Evolutionary conservation across 495 filamentous ascomycete species (phyloP).

Genomic region (Lasiosphaeriaceae sp.): DNA sequence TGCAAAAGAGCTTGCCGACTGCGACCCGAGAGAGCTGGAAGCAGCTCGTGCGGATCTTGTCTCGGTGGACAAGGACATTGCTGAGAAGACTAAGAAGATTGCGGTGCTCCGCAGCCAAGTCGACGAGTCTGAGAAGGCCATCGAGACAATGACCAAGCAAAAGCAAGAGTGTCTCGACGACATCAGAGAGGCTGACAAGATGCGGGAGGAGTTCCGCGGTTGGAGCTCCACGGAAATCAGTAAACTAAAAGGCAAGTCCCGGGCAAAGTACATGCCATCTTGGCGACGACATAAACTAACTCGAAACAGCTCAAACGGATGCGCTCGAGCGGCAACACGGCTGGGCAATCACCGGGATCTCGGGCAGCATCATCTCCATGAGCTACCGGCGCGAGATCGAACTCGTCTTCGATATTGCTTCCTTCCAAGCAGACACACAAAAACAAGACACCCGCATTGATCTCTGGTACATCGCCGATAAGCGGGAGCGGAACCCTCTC

Average conservation of each 20-base stretch:
- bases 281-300: slow-evolving; percentile 5
- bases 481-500: slow-evolving; percentile 45
- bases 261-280: not conserved
- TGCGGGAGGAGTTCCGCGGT: slow-evolving; percentile 82
- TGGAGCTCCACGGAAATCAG: slow-evolving; percentile 79
- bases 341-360: slow-evolving; percentile 71
- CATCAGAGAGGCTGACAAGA: slow-evolving; percentile 77
- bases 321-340: slow-evolving; percentile 65
- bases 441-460: slow-evolving; percentile 36
- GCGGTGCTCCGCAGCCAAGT: slow-evolving; percentile 60
- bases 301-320: slow-evolving; percentile 56
- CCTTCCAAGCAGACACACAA: slow-evolving; percentile 41
- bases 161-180: slow-evolving; percentile 67
- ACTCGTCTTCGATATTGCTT: slow-evolving; percentile 65
- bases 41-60: slow-evolving; percentile 61
- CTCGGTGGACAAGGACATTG: slow-evolving; percentile 61
- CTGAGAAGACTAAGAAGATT: slow-evolving; percentile 61
- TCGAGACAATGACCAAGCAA: slow-evolving; percentile 56
- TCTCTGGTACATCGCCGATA: slow-evolving; percentile 51
- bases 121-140: slow-evolving; percentile 55
- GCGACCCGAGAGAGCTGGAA: slow-evolving; percentile 73
- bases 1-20: slow-evolving; percentile 71
- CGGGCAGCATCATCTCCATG: slow-evolving; percentile 64
- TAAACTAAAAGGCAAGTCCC: slow-evolving; percentile 61
- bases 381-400: slow-evolving; percentile 74